Percentiles rank a stretch among this genome's conserved stretches.
Evolutionary conservation across 2,329 filamentous ascomycete species (phyloP).

Genomic region (Orbilia javanica): DNA sequence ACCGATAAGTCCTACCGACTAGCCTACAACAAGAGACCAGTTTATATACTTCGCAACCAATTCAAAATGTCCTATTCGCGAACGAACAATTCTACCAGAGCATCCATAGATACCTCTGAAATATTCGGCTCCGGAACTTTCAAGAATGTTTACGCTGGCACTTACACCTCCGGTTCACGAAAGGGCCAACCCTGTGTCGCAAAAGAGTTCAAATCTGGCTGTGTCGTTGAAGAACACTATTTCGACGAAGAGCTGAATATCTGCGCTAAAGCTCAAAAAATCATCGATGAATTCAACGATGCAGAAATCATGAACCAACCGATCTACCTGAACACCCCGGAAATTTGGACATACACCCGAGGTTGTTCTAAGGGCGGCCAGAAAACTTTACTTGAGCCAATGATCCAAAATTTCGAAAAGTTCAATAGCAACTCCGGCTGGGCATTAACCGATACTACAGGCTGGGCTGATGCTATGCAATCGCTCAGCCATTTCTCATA

Average conservation of each 20-base stretch:
- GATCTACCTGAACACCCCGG: conserved; percentile 65
- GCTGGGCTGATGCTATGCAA: conserved; percentile 66
- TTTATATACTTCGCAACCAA: not conserved
- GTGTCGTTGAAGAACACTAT: conserved; percentile 63
- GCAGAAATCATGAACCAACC: conserved; percentile 62
- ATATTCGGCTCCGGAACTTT: conserved; percentile 20
- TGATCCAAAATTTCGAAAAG: conserved; percentile 67
- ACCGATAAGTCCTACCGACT: too few species aligned
- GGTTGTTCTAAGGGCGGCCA: conserved; percentile 54
- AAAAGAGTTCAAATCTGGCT: conserved; percentile 66
- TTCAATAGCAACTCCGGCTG: conserved; percentile 68
- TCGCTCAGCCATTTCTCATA: conserved; percentile 68
- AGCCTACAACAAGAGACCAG: not conserved
- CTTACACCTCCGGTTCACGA: conserved; percentile 63
- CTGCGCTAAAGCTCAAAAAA: conserved; percentile 64
- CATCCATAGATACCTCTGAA: not conserved
- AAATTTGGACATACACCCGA: conserved; percentile 63
- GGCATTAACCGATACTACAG: conserved; percentile 61
- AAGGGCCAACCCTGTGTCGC: conserved; percentile 64
- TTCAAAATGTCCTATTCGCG: conserved; percentile 27
- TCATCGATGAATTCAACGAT: conserved; percentile 65
- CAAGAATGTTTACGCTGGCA: conserved; percentile 59
- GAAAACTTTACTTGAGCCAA: conserved; percentile 64
- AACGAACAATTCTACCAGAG: not conserved
- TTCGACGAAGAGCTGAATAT: conserved; percentile 66